Percentiles rank a stretch among this genome's conserved stretches.
Conservation (phyloP, 495 filamentous ascomycete species). For the Platismatia glauca region DNA sequence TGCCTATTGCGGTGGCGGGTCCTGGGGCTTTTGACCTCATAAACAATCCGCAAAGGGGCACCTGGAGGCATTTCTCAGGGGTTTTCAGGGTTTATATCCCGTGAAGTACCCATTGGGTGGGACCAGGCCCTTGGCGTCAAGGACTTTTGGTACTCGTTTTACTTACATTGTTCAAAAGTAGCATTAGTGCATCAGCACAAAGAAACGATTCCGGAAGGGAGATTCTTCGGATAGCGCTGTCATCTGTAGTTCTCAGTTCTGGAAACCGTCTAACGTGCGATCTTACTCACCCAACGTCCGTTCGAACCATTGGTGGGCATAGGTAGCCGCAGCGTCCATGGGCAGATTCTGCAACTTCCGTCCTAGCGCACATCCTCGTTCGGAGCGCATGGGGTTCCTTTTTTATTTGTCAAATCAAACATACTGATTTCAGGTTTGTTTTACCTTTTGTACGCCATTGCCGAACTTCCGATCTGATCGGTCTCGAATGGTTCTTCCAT, state of each 20-base stretch:
- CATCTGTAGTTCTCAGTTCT: conserved; percentile 31
- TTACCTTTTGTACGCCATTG: no score
- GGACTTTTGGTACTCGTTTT: no score
- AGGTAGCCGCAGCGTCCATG: conserved; percentile 41
- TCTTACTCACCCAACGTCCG: not conserved
- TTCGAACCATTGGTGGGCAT: not conserved
- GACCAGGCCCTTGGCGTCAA: no score
- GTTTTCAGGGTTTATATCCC: no score
- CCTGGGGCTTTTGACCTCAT: no score
- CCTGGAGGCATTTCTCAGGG: no score
- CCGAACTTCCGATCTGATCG: conserved; percentile 42
- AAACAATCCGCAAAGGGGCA: no score
- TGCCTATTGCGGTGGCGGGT: no score
- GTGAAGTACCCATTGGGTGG: no score
- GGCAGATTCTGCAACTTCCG: conserved; percentile 58
- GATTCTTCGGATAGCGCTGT: conserved; percentile 57
- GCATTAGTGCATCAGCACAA: conserved; percentile 70
- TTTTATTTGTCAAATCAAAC: no score
- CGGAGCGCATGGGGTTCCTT: conserved; percentile 27
- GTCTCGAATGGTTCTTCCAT: conserved; percentile 13
- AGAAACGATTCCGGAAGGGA: conserved; percentile 77
- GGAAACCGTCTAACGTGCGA: no score
- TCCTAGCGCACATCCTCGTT: conserved; percentile 72
- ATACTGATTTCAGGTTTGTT: no score
- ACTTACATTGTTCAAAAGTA: conserved; percentile 74